phyloP scores from a whole-genome alignment of 345 rosid species.

The Populus tremula region DNA sequence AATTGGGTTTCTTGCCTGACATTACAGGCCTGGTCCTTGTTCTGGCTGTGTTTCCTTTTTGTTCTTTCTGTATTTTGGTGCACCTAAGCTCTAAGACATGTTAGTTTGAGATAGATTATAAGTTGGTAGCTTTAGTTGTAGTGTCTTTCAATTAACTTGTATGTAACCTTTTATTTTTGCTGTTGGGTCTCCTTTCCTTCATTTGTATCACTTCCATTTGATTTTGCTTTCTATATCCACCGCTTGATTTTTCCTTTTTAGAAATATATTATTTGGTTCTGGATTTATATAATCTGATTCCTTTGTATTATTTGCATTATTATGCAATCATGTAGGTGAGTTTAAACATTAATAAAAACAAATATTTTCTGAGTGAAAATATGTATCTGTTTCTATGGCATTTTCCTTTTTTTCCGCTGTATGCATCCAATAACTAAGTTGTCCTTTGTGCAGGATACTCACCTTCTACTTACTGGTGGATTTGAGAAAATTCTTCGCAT shows the following conservation, averaged over 20 bases:
- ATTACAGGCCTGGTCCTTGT: not conserved
- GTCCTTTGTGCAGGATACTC: conserved; percentile 60
- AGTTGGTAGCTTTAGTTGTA: not conserved
- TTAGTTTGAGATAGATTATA: not conserved
- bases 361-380: not conserved
- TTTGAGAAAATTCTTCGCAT: conserved; percentile 84
- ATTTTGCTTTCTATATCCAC: not conserved
- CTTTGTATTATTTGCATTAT: not conserved
- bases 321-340: not conserved
- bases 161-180: not conserved
- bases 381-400: not conserved
- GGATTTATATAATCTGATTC: not conserved
- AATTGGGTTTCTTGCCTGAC: not conserved
- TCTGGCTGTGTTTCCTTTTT: not conserved
- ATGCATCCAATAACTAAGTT: not conserved
- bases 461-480: conserved; percentile 87
- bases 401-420: not conserved
- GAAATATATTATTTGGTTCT: not conserved
- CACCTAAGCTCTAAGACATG: not conserved
- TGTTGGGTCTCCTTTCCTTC: not conserved
- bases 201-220: not conserved
- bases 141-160: not conserved
- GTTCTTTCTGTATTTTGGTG: not conserved
- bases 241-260: not conserved
- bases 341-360: not conserved